phyloP scores from a whole-genome alignment of 2,329 filamentous ascomycete species.

The Fusarium virguliforme region DNA sequence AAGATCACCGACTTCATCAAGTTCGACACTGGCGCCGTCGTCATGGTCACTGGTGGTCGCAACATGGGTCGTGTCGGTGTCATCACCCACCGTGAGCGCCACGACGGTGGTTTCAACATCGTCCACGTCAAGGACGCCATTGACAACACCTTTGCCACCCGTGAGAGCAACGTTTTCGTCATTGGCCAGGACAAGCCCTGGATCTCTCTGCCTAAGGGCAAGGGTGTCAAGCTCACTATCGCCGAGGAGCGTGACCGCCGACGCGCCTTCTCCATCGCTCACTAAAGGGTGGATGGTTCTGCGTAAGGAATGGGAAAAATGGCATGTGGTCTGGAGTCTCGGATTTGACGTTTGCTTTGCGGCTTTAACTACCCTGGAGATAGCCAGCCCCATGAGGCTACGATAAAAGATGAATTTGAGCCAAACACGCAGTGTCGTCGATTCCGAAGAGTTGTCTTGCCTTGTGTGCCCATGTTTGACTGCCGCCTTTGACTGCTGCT shows the following conservation, averaged over 20 bases:
- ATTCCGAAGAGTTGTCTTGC: conserved; percentile 35
- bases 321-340: conserved; percentile 61
- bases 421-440: conserved; percentile 52
- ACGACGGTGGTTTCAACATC: conserved; percentile 99
- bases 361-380: conserved; percentile 54
- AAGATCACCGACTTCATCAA: conserved; percentile 99
- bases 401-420: conserved; percentile 58
- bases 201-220: conserved; percentile 99
- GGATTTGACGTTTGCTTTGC: conserved; percentile 59
- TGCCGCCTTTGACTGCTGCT: background rate
- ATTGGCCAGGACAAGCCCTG: conserved; percentile 99
- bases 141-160: conserved; percentile 99
- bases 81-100: conserved; percentile 99
- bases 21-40: conserved; percentile 98
- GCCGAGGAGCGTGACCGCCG: conserved; percentile 99
- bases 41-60: conserved; percentile 99
- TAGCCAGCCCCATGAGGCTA: conserved; percentile 57
- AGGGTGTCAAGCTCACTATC: conserved; percentile 99
- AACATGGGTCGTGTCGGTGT: conserved; percentile 99
- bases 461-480: conserved; percentile 10
- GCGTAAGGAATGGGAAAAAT: conserved; percentile 49
- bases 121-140: conserved; percentile 99
- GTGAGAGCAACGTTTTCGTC: conserved; percentile 99
- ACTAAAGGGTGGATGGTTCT: conserved; percentile 61
- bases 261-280: conserved; percentile 75